Evolutionary conservation across 2,329 filamentous ascomycete species (phyloP).

Genomic region (Sarocladiaceae sp.): DNA sequence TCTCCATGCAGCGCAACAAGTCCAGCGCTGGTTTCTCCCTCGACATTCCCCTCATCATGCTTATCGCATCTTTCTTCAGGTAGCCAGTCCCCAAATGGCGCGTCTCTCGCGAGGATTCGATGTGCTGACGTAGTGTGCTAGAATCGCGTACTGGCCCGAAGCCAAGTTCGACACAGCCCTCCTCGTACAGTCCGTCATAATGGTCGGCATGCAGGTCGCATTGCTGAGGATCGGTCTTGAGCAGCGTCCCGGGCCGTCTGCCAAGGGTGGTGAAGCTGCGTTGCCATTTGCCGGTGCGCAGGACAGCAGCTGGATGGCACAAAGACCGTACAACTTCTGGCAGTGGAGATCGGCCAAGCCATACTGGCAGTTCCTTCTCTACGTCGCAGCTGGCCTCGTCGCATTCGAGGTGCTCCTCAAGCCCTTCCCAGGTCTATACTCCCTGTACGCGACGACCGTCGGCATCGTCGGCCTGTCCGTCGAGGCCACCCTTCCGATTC

Average conservation of each 20-base stretch:
- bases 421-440: slow-evolving; percentile 50
- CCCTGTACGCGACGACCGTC: slow-evolving; percentile 58
- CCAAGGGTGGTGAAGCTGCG: slow-evolving; percentile 54
- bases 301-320: slow-evolving; percentile 29
- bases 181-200: slow-evolving; percentile 58
- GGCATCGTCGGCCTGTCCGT: slow-evolving; percentile 72
- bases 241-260: slow-evolving; percentile 53
- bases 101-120: no score
- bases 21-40: slow-evolving; percentile 64
- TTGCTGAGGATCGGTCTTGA: slow-evolving; percentile 64
- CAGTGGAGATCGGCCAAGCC: slow-evolving; percentile 69
- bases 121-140: no score
- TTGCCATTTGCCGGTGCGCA: slow-evolving; percentile 55
- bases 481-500: slow-evolving; percentile 75
- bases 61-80: slow-evolving; percentile 61
- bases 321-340: slow-evolving; percentile 73
- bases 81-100: no score
- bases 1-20: slow-evolving; percentile 57
- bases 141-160: slow-evolving; percentile 65
- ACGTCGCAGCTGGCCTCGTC: slow-evolving; percentile 56
- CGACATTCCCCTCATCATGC: slow-evolving; percentile 67
- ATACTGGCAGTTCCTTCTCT: slow-evolving; percentile 73
- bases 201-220: slow-evolving; percentile 56
- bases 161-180: slow-evolving; percentile 58
- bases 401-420: slow-evolving; percentile 62